Evolutionary conservation across 1,139 yeast species (phyloP), one percentile per base, ranked within the genome.

Genomic region (Meyerozyma elateridarum): DNA sequence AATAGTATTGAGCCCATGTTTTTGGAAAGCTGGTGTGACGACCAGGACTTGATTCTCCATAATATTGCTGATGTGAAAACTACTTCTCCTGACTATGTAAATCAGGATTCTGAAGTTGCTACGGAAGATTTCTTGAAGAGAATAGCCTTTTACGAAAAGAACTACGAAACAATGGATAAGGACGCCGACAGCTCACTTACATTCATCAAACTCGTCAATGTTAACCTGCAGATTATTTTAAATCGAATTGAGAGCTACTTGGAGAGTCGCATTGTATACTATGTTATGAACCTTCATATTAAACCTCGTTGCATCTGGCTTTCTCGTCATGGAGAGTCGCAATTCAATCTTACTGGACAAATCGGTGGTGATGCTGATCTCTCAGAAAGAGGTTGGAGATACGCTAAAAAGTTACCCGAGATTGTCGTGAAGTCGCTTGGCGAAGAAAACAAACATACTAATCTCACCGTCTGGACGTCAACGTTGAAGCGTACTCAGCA

Each of bases 281-380:
- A 88, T 54, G 87, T 91, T 30, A 89, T 91, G 96, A 91, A 91
- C 51, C 66, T 91, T 46, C 96, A 89, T 57, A 85, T 88, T 44
- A 85, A 85, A 54, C 95, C 96, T 20, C 73, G 97, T 45, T 74
- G 82, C 42, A 88, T 91, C 40, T 91, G 95, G 89, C 69, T 91
- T 34, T 85, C 95, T 30, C 75, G 98, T 46, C 98, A 91, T 49
- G 98, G 98, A 20, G 98, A 91, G 61, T 83, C 95, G 2, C 81
- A 79, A 54, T 91, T 81, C 63, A 91, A 91, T 55, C 70, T 91
- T 43, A 88, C 91, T 30, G 96, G 96, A 20, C 88, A 88, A 59
- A 83, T 91, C 41, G 98, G 98, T 18, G 98, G 98, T 16, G 97
- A 91, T 61, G 87, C 96, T 3, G 75, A 82, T 48, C 67, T 91